Evolutionary conservation across 495 filamentous ascomycete species (phyloP).

Genomic region (Achaetomiella virescens): DNA sequence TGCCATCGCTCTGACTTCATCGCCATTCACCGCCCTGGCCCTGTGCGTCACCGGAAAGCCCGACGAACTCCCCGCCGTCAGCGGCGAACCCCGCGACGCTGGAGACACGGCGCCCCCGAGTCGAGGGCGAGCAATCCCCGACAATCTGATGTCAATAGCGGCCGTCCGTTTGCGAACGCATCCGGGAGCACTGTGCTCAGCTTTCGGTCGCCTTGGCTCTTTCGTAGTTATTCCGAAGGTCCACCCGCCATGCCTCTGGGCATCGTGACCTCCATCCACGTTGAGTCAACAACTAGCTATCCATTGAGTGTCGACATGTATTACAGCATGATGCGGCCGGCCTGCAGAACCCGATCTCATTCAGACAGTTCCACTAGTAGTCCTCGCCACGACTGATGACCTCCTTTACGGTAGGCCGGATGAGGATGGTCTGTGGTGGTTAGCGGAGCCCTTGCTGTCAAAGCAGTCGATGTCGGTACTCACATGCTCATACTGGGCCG

Average conservation of each 20-base stretch:
- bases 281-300: too few relatives aligned
- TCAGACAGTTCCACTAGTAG: slow-evolving; percentile 48
- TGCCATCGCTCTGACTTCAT: slow-evolving; percentile 3
- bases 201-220: background rate
- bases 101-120: background rate
- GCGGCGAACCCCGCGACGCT: background rate
- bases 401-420: slow-evolving; percentile 85
- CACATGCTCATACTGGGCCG: slow-evolving; percentile 92
- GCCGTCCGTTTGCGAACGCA: background rate
- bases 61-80: background rate
- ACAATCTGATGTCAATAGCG: background rate
- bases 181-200: background rate
- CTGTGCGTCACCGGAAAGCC: slow-evolving; percentile 3
- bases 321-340: background rate
- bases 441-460: slow-evolving; percentile 10
- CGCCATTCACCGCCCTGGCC: background rate
- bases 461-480: slow-evolving; percentile 29
- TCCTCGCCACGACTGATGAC: slow-evolving; percentile 89
- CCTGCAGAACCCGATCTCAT: background rate
- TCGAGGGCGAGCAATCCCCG: background rate
- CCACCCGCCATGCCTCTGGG: too few relatives aligned
- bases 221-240: background rate
- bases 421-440: slow-evolving; percentile 66
- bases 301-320: background rate
- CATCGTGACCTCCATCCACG: too few relatives aligned